Evolutionary conservation across 371 early-diverging fungal species (phyloP).

Genomic region (Sporodiniella umbellata): DNA sequence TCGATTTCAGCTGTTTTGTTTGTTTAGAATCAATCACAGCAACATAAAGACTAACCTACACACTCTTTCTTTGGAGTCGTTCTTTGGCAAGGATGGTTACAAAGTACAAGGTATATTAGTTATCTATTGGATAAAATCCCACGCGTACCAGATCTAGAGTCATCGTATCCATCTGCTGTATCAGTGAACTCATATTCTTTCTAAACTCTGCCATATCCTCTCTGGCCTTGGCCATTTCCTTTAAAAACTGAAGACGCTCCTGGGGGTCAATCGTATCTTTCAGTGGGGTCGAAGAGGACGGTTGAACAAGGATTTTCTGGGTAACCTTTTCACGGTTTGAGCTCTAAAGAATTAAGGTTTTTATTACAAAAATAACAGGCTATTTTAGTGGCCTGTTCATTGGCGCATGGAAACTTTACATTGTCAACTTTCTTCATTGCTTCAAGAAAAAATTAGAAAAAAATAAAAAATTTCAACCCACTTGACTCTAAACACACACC

Average conservation of each 20-base stretch:
- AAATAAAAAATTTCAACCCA: too few species aligned
- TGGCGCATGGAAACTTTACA: too few species aligned
- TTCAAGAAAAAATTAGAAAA: too few species aligned
- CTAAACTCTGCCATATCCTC: conserved; percentile 52
- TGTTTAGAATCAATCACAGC: neutral
- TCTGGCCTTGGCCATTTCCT: conserved; percentile 47
- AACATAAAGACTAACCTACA: conserved; percentile 6
- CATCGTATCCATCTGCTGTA: conserved; percentile 58
- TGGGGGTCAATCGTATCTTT: conserved; percentile 6
- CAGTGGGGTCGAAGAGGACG: too few species aligned
- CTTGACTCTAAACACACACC: too few species aligned
- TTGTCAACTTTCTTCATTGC: too few species aligned
- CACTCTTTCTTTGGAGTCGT: conserved; percentile 24
- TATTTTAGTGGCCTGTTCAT: too few species aligned
- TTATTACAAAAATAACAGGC: too few species aligned
- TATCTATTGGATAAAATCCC: too few species aligned
- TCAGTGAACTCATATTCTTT: conserved; percentile 51
- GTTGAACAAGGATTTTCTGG: too few species aligned
- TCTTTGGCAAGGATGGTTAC: neutral
- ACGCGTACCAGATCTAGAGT: conserved; percentile 51
- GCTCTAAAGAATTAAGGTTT: too few species aligned
- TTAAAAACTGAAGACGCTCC: conserved; percentile 24
- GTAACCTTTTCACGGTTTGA: too few species aligned
- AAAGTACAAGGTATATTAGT: neutral
- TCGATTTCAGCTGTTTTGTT: conserved; percentile 30